These are phyloP conservation scores for Suillus sp. DNA, from an alignment of 768 basidiomycete species.

Conservation along the genomic window DNA sequence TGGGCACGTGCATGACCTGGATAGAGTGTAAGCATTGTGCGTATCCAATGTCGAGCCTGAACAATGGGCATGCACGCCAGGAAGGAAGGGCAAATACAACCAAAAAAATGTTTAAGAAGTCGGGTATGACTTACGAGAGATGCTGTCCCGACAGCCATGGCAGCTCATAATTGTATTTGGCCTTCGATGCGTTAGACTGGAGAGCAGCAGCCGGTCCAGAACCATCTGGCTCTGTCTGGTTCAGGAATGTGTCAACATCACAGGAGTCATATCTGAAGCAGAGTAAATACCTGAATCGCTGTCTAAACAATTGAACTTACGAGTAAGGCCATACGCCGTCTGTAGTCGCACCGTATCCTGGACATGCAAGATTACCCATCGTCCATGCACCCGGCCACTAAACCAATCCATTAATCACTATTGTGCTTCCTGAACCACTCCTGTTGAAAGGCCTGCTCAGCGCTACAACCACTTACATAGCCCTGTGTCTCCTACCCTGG, in stretches of 20 bases:
- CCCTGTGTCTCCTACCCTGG: slow-evolving; percentile 58
- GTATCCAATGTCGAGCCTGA: background rate
- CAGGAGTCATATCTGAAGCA: slow-evolving; percentile 50
- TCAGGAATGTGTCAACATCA: slow-evolving; percentile 59
- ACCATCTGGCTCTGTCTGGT: slow-evolving; percentile 49
- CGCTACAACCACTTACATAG: slow-evolving; percentile 37
- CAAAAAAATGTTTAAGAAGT: background rate
- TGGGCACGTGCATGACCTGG: slow-evolving; percentile 74
- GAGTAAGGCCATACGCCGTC: slow-evolving; percentile 88
- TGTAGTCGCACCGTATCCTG: slow-evolving; percentile 78
- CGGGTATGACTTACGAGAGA: slow-evolving; percentile 53
- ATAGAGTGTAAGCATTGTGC: background rate
- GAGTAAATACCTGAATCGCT: background rate
- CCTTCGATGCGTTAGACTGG: slow-evolving; percentile 47
- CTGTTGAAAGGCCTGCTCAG: background rate
- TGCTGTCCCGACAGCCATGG: slow-evolving; percentile 80
- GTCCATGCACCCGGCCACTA: slow-evolving; percentile 90
- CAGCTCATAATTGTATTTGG: slow-evolving; percentile 57
- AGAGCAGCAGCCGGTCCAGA: slow-evolving; percentile 64
- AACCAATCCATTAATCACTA: background rate
- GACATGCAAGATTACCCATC: slow-evolving; percentile 84
- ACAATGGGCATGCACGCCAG: background rate
- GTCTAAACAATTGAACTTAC: slow-evolving; percentile 33
- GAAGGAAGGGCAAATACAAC: slow-evolving; percentile 12
- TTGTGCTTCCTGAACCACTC: background rate